phyloP scores from a whole-genome alignment of 495 filamentous ascomycete genomes.

The Articulospora tetracladia region DNA sequence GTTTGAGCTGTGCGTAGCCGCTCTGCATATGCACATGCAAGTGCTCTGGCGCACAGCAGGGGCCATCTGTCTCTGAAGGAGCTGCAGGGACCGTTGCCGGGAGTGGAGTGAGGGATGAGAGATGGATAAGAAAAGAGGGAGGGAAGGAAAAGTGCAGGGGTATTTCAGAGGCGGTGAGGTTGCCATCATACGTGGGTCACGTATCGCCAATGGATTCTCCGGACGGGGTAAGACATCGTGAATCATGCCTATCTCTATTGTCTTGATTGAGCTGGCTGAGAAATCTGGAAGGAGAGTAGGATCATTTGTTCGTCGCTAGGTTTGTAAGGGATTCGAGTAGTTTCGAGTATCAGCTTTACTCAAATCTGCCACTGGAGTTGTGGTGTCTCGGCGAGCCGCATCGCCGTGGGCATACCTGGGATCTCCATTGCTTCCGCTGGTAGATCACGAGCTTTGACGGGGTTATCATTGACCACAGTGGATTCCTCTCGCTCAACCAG shows the following conservation, averaged over 20 bases:
- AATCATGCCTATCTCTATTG: slow-evolving; percentile 13
- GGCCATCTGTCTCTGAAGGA: slow-evolving; percentile 19
- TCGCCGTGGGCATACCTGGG: slow-evolving; percentile 3
- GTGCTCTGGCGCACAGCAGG: slow-evolving; percentile 22
- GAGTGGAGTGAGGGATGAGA: slow-evolving; percentile 16
- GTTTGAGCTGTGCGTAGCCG: slow-evolving; percentile 25
- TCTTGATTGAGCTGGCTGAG: slow-evolving; percentile 1
- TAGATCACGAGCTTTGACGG: slow-evolving; percentile 4
- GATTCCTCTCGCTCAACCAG: too few species aligned
- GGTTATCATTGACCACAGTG: not conserved
- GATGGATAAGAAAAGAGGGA: slow-evolving; percentile 7
- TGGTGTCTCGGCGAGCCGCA: slow-evolving; percentile 24
- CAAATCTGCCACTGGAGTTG: slow-evolving; percentile 4
- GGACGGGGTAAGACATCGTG: slow-evolving; percentile 15
- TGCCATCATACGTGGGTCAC: slow-evolving; percentile 25
- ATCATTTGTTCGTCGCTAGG: not conserved
- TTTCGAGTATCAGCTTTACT: slow-evolving; percentile 4
- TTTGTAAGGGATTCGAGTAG: not conserved
- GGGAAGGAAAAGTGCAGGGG: not conserved
- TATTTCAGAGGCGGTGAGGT: slow-evolving; percentile 23
- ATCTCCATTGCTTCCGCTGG: slow-evolving; percentile 14
- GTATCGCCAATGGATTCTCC: slow-evolving; percentile 25
- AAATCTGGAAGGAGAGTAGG: not conserved
- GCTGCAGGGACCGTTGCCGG: slow-evolving; percentile 29
- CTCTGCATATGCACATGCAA: slow-evolving; percentile 24